Evolutionary conservation across 2,329 filamentous ascomycete genomes (phyloP).

Genomic region (Sclerotinia subarctica): DNA sequence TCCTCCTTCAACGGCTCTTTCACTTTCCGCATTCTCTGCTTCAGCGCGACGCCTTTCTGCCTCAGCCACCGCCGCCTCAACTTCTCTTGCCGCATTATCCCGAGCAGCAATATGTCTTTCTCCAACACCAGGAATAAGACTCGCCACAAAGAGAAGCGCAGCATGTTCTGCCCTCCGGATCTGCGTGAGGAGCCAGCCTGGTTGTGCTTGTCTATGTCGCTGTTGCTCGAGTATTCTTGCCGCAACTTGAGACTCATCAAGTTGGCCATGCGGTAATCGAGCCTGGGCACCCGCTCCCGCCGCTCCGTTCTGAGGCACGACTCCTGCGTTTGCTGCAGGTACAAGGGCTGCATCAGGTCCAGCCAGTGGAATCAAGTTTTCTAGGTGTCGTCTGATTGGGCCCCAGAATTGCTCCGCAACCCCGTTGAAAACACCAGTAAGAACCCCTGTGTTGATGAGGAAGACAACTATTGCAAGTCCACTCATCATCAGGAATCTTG

Average conservation of each 20-base stretch:
- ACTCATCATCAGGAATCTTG: slow-evolving; percentile 55
- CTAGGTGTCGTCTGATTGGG: slow-evolving; percentile 56
- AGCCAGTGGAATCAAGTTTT: slow-evolving; percentile 56
- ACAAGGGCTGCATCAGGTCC: slow-evolving; percentile 40
- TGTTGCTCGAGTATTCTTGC: slow-evolving; percentile 52
- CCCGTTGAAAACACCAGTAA: slow-evolving; percentile 57
- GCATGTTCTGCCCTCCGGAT: slow-evolving; percentile 57
- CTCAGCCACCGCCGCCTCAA: slow-evolving; percentile 28
- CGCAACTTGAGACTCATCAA: slow-evolving; percentile 51
- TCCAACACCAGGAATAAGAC: slow-evolving; percentile 62
- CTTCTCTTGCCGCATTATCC: slow-evolving; percentile 36
- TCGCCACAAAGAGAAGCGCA: slow-evolving; percentile 61
- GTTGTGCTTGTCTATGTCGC: slow-evolving; percentile 42
- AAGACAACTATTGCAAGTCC: slow-evolving; percentile 54
- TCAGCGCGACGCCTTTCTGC: slow-evolving; percentile 21
- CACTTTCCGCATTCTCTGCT: slow-evolving; percentile 23
- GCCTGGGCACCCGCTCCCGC: slow-evolving; percentile 15
- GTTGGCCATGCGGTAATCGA: slow-evolving; percentile 33
- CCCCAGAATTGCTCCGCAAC: slow-evolving; percentile 54
- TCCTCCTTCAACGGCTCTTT: slow-evolving; percentile 3
- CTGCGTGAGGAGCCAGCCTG: slow-evolving; percentile 49
- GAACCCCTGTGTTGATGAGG: slow-evolving; percentile 56
- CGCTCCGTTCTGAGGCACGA: slow-evolving; percentile 33
- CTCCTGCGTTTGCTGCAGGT: slow-evolving; percentile 37
- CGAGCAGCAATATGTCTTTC: slow-evolving; percentile 56